A percentile compares a stretch with the other conserved stretches of the same genome.
Conservation (phyloP, 192 early-diverging fungal species). For the Linnemannia zychae region DNA sequence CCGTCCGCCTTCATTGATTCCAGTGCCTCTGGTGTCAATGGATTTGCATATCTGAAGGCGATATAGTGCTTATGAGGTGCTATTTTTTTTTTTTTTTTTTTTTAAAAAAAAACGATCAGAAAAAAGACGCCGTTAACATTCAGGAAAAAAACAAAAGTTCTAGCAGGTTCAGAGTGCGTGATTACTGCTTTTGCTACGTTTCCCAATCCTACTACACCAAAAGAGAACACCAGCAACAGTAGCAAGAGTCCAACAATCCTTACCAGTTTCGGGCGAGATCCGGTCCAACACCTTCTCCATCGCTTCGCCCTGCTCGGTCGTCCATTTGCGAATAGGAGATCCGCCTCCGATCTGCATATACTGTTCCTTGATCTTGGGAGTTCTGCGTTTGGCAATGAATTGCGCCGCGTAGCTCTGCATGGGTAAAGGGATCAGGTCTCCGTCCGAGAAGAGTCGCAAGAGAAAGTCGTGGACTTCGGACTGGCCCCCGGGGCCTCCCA, state of each 20-base stretch:
- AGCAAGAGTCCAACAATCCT: background rate
- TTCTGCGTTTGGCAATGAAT: slow-evolving; percentile 85
- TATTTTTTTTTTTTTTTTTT: too few species aligned
- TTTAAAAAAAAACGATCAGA: background rate
- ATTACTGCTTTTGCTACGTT: background rate
- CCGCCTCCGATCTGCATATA: slow-evolving; percentile 96
- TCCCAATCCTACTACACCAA: background rate
- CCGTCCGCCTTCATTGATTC: slow-evolving; percentile 85
- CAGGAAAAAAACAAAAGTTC: background rate
- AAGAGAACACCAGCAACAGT: background rate
- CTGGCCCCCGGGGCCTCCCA: slow-evolving; percentile 89
- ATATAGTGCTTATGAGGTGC: slow-evolving; percentile 93
- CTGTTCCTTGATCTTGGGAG: slow-evolving; percentile 89
- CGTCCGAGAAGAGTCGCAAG: slow-evolving; percentile 87
- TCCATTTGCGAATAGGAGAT: slow-evolving; percentile 94
- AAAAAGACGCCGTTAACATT: background rate
- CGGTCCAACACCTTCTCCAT: slow-evolving; percentile 84
- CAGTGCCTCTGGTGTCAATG: slow-evolving; percentile 83
- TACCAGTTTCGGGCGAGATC: slow-evolving; percentile 82
- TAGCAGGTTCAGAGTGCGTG: too few species aligned
- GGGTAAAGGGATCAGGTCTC: slow-evolving; percentile 93
- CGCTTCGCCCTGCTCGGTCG: slow-evolving; percentile 82
- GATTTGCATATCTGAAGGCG: slow-evolving; percentile 92
- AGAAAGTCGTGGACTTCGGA: slow-evolving; percentile 87
- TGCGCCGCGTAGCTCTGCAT: slow-evolving; percentile 79